phyloP scores from a whole-genome alignment of 148 eudicot species.

The Fagopyrum esculentum region DNA sequence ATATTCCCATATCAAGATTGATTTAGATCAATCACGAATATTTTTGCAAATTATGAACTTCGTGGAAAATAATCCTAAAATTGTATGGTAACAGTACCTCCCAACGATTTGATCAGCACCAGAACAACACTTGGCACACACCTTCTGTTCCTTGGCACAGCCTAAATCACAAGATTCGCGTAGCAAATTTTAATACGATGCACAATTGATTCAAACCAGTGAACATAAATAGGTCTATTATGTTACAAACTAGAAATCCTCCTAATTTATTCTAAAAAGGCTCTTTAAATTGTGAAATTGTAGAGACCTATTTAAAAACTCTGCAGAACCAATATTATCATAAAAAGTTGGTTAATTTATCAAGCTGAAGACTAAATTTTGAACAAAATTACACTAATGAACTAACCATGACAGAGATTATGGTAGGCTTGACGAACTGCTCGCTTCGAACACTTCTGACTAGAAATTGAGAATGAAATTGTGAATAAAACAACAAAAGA shows the following conservation, averaged over 20 bases:
- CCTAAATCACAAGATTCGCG: slow-evolving; percentile 24
- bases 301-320: no score
- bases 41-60: background rate
- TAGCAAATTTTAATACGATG: background rate
- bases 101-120: slow-evolving; percentile 59
- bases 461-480: slow-evolving; percentile 12
- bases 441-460: slow-evolving; percentile 81
- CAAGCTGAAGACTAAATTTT: background rate
- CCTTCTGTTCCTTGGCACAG: slow-evolving; percentile 87
- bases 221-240: background rate
- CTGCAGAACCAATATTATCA: no score
- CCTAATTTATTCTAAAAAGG: no score
- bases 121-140: slow-evolving; percentile 85
- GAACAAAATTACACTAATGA: background rate
- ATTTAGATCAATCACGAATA: no score
- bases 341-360: background rate
- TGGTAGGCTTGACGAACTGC: slow-evolving; percentile 91
- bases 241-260: no score
- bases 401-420: slow-evolving; percentile 78
- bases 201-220: background rate
- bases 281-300: no score
- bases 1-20: no score
- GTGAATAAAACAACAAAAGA: background rate
- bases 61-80: background rate
- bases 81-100: slow-evolving; percentile 38